These are phyloP conservation scores for Leishmania guyanensis DNA, from an alignment of 208 protist species.

Conservation along the genomic window DNA sequence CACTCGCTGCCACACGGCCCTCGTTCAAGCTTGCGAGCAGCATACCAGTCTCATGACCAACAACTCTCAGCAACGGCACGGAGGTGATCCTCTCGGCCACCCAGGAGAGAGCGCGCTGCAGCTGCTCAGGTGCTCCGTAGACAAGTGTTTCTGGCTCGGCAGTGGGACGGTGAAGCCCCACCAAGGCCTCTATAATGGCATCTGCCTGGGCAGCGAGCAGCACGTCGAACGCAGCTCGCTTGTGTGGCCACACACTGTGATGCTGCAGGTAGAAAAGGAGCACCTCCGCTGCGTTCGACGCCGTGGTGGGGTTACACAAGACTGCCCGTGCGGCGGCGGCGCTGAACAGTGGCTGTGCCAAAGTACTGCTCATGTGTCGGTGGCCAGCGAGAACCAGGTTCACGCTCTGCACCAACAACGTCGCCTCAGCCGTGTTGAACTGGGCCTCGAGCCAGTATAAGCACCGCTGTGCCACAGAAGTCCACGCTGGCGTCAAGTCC, in stretches of 20 bases:
- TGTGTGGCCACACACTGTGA: not conserved
- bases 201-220: conserved; percentile 23
- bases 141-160: conserved; percentile 14
- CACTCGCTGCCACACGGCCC: not conserved
- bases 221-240: conserved; percentile 10
- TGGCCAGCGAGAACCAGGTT: not conserved
- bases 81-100: conserved; percentile 14
- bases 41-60: not conserved
- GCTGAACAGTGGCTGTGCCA: not conserved
- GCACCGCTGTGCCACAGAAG: conserved; percentile 13
- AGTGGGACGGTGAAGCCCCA: conserved; percentile 15
- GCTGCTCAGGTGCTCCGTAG: conserved; percentile 27
- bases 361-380: not conserved
- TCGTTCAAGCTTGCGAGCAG: not conserved
- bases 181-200: conserved; percentile 9
- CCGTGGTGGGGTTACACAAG: not conserved
- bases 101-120: conserved; percentile 24
- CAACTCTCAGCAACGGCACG: not conserved
- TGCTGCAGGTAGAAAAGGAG: conserved; percentile 15
- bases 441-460: conserved; percentile 31
- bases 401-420: not conserved
- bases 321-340: not conserved
- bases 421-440: conserved; percentile 22
- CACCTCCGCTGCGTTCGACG: not conserved
- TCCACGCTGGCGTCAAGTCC: conserved; percentile 2